phyloP scores from a whole-genome alignment of 2,329 filamentous ascomycete species.

The Colletotrichum aenigma region DNA sequence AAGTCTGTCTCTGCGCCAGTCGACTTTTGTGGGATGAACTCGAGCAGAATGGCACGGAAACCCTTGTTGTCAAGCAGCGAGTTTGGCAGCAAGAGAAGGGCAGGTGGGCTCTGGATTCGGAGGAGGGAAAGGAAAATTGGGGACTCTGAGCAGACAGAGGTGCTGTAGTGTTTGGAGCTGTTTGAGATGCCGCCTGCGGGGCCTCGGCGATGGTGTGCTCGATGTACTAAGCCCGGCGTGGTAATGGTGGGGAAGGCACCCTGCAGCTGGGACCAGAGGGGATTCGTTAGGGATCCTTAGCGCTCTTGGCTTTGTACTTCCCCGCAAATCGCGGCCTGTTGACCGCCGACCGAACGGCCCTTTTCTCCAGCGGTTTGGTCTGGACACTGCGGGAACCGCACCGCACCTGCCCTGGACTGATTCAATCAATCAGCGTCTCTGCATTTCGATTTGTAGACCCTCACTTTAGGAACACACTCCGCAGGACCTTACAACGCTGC shows the following conservation, averaged over 20 bases:
- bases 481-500: not conserved
- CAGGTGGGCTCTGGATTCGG: not conserved
- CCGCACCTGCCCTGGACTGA: not conserved
- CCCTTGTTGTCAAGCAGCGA: not conserved
- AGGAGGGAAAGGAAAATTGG: constrained; percentile 1
- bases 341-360: constrained; percentile 3
- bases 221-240: not conserved
- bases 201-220: constrained; percentile 16
- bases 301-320: constrained; percentile 9
- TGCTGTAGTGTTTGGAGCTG: not conserved
- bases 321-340: constrained; percentile 13
- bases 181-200: not conserved
- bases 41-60: not conserved
- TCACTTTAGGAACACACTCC: not conserved
- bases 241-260: not conserved
- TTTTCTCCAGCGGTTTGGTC: constrained; percentile 2
- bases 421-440: not conserved
- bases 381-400: not conserved
- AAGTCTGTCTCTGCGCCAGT: not conserved
- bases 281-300: not conserved
- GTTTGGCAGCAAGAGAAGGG: not conserved
- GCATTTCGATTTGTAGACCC: not conserved
- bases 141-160: not conserved
- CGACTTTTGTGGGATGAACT: not conserved
- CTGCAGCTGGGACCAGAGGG: not conserved